A percentile compares a stretch with the other conserved stretches of the same genome.
Conservation (phyloP, 2,329 filamentous ascomycete genomes). For the Acephala macrosclerotiorum region DNA sequence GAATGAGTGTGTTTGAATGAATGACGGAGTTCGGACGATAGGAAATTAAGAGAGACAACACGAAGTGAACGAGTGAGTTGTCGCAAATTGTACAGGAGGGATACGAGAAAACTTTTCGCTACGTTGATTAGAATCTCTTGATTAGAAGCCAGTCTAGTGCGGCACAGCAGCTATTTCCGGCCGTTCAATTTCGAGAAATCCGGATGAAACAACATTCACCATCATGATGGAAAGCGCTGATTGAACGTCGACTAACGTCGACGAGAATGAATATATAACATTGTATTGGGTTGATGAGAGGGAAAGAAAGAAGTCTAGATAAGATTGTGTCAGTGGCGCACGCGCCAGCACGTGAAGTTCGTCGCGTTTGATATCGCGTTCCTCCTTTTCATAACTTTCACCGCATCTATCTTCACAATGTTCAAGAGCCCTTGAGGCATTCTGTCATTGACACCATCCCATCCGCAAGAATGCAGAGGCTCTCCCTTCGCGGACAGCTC, state of each 20-base stretch:
- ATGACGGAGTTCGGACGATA: too few relatives aligned
- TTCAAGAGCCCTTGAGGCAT: too few relatives aligned
- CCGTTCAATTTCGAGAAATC: not conserved
- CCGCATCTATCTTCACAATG: not conserved
- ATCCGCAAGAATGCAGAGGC: too few relatives aligned
- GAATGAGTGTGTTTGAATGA: not conserved
- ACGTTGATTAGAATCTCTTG: slow-evolving; percentile 3
- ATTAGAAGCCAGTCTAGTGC: not conserved
- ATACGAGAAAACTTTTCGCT: slow-evolving; percentile 3
- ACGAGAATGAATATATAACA: not conserved
- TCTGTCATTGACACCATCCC: too few relatives aligned
- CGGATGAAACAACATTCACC: not conserved
- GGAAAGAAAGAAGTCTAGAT: not conserved
- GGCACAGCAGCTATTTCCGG: slow-evolving; percentile 4
- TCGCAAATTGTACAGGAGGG: not conserved
- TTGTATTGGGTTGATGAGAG: not conserved
- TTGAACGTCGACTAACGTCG: not conserved
- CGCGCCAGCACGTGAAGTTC: not conserved
- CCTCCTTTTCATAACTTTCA: not conserved
- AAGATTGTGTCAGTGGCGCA: not conserved
- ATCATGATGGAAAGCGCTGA: not conserved
- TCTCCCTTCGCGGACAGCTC: too few relatives aligned
- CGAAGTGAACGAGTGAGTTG: slow-evolving; percentile 3
- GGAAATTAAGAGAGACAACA: too few relatives aligned
- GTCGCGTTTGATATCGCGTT: not conserved